A percentile compares a stretch with the other conserved stretches of the same genome.
phyloP scores from a whole-genome alignment of 1,284 basidiomycete species.

The Ustilago vetiveriae region DNA sequence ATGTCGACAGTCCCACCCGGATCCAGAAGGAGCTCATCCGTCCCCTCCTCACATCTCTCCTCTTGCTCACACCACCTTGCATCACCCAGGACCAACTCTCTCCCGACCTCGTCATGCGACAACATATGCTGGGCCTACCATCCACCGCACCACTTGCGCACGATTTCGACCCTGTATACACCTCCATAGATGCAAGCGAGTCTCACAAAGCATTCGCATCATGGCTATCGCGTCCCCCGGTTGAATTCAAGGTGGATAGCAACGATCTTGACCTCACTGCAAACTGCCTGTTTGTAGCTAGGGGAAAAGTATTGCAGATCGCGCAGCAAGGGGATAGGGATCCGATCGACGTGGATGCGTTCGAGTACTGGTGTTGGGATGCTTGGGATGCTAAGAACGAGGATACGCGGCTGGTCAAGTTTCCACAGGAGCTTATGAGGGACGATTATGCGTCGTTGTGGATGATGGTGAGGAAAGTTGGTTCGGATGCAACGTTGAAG shows the following conservation, averaged over 20 bases:
- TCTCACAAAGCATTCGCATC: neutral
- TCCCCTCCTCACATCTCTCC: constrained; percentile 21
- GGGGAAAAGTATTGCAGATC: neutral
- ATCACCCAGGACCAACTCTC: constrained; percentile 16
- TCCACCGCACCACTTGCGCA: constrained; percentile 5
- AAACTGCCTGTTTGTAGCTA: neutral
- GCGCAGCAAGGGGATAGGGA: constrained; percentile 1
- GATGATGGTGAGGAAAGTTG: constrained; percentile 1
- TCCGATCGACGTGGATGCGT: constrained; percentile 15
- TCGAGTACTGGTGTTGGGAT: constrained; percentile 5
- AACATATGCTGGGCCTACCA: constrained; percentile 27
- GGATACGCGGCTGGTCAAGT: neutral
- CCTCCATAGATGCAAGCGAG: neutral
- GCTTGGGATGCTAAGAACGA: constrained; percentile 3
- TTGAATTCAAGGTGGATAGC: neutral
- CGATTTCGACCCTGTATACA: constrained; percentile 11
- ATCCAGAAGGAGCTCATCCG: too few relatives aligned
- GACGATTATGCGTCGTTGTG: neutral
- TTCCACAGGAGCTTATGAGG: neutral
- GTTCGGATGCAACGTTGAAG: neutral
- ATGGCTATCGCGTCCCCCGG: constrained; percentile 22
- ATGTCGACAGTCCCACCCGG: too few relatives aligned
- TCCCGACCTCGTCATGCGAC: constrained; percentile 29
- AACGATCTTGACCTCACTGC: neutral
- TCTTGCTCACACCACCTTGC: constrained; percentile 13